Percentiles rank a stretch among this genome's conserved stretches.
Conservation (phyloP, 176 grass and related monocot species). For the Themeda triandra region DNA sequence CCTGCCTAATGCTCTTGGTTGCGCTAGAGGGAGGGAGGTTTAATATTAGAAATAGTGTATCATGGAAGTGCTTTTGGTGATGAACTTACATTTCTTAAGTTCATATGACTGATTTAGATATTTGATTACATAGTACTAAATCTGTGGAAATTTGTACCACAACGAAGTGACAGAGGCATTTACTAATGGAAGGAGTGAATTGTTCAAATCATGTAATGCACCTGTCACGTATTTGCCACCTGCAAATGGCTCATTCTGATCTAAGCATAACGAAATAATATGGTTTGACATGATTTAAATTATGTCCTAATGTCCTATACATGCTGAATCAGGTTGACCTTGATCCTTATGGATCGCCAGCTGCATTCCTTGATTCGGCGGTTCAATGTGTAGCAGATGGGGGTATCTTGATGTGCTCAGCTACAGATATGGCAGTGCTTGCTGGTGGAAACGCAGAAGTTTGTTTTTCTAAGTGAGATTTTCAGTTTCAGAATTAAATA, state of each 20-base stretch:
- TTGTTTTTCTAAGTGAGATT: conserved; percentile 80
- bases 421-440: conserved; percentile 89
- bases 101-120: not conserved
- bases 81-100: not conserved
- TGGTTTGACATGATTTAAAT: not conserved
- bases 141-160: not conserved
- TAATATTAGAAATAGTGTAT: not conserved
- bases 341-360: conserved; percentile 87
- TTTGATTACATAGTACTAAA: not conserved
- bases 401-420: conserved; percentile 79
- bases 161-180: not conserved
- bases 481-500: not conserved
- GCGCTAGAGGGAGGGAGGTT: not conserved
- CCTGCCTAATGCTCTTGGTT: not conserved
- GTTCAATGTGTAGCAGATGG: conserved; percentile 78
- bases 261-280: conserved; percentile 2
- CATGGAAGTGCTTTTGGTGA: not conserved
- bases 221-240: not conserved
- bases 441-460: conserved; percentile 71
- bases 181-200: not conserved
- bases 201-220: not conserved
- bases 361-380: conserved; percentile 79
- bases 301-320: not conserved
- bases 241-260: not conserved
- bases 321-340: conserved; percentile 66